These are phyloP conservation scores for Tolypocladium capitatum DNA, from an alignment of 2,329 filamentous ascomycete species.

Conservation along the genomic window DNA sequence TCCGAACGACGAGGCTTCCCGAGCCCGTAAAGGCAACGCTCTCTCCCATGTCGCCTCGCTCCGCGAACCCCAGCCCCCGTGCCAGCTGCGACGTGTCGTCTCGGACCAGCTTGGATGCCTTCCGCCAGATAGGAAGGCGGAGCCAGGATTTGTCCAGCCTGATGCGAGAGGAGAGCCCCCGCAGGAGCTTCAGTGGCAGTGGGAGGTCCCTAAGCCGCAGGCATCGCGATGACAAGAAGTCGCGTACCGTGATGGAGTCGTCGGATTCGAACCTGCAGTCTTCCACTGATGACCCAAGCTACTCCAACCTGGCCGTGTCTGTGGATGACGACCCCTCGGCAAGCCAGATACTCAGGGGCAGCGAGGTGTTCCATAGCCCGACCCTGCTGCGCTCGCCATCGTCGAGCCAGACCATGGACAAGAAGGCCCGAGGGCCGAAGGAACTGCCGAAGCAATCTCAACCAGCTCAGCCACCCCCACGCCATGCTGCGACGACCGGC, in stretches of 20 bases:
- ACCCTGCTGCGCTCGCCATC: conserved; percentile 45
- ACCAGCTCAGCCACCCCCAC: background rate
- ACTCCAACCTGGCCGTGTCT: conserved; percentile 57
- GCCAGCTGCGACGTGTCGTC: conserved; percentile 36
- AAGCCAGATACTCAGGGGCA: conserved; percentile 78
- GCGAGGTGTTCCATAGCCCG: conserved; percentile 76
- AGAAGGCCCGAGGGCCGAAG: conserved; percentile 7
- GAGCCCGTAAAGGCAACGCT: conserved; percentile 51
- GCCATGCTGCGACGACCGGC: conserved; percentile 26
- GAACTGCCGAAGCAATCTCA: conserved; percentile 4
- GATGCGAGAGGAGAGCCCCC: conserved; percentile 27
- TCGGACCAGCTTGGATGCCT: conserved; percentile 40
- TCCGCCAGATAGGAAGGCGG: conserved; percentile 31
- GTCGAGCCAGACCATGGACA: conserved; percentile 15
- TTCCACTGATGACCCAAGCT: conserved; percentile 55
- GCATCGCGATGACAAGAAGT: conserved; percentile 28
- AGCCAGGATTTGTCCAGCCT: conserved; percentile 39
- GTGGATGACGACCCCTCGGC: conserved; percentile 69
- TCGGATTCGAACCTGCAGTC: conserved; percentile 67
- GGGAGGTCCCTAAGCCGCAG: conserved; percentile 37
- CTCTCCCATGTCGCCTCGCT: conserved; percentile 34
- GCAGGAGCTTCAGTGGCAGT: conserved; percentile 51
- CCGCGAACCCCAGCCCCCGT: conserved; percentile 36
- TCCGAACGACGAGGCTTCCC: conserved; percentile 29
- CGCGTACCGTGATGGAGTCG: conserved; percentile 44